Conservation (phyloP, 78 protist species). For the Diacronema lutheri region DNA sequence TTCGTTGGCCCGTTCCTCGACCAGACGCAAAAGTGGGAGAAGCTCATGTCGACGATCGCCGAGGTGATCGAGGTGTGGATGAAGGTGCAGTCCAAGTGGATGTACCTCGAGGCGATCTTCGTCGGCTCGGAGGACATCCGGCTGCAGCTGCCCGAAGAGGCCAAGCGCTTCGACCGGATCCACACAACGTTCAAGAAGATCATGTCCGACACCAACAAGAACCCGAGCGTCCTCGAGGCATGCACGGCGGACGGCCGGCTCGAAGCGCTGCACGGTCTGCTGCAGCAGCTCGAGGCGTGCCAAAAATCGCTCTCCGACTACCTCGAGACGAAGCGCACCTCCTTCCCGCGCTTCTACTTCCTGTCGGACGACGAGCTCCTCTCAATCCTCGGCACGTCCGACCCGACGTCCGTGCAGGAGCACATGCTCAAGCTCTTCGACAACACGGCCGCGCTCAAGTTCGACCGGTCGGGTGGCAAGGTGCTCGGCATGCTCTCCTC, state of each 20-base stretch:
- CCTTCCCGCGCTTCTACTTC: conserved; percentile 94
- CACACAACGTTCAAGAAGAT: conserved; percentile 67
- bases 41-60: conserved; percentile 50
- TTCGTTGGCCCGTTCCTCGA: conserved; percentile 59
- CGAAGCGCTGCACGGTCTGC: conserved; percentile 47
- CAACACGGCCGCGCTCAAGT: conserved; percentile 54
- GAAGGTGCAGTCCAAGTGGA: conserved; percentile 83
- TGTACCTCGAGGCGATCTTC: conserved; percentile 88
- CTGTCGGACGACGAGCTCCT: conserved; percentile 93
- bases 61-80: conserved; percentile 81
- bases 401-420: conserved; percentile 73
- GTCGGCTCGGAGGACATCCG: conserved; percentile 86
- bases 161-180: conserved; percentile 72
- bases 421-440: conserved; percentile 87
- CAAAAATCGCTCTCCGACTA: conserved; percentile 79
- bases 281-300: conserved; percentile 62
- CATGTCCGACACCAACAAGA: conserved; percentile 64
- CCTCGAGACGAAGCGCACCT: conserved; percentile 81
- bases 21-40: conserved; percentile 78
- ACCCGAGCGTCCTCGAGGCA: conserved; percentile 55
- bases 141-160: conserved; percentile 87
- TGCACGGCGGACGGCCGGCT: conserved; percentile 68
- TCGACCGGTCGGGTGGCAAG: conserved; percentile 42
- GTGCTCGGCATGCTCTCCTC: conserved; percentile 64
- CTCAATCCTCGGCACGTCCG: conserved; percentile 72